Base-by-base conservation (phyloP, 2,329 filamentous ascomycete genomes). In the Botrytis hyacinthi region DNA sequence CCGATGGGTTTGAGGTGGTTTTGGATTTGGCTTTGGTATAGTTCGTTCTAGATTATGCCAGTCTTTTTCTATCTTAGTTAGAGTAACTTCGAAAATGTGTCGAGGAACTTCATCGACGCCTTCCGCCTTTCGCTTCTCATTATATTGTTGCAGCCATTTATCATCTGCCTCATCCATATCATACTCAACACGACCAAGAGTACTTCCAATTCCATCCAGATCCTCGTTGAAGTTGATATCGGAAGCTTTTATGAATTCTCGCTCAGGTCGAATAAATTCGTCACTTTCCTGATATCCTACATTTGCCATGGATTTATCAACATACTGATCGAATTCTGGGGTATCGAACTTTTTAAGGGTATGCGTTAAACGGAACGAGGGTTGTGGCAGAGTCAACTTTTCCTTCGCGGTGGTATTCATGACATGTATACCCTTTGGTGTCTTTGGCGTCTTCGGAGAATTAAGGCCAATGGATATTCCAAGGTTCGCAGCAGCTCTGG, bases 161-260 rank as follows among this genome's bases (percentile, higher is more conserved):
- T 97, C 94, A 81, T 99, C 96, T 80, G 99, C 96, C 83, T 99
- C 96, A 80, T 99, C 96, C 96, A 99, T 99, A 82, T 99, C 96
- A 81, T 99, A 99, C 81, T 99, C 96, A 32, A 99, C 96, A 73
- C 93, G 91, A 20, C 94, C 93, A 57, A 97, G 87, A 29, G 85
- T 85, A 70, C 84, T 84, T 51, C 83, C 83, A 7, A 85, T 84
- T 57, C 85, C 78, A 32, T 90, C 89, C 4, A 82, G 76, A 57
- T 91, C 89, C 66, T 91, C 89, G 67, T 91, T 89, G 46, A 87
- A 82, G 71, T 87, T 88, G 42, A 83, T 83, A 77, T 91, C 89
- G 40, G 84, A 86, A 35, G 88, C 87, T 80, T 91, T 91, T 78
- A 91, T 89, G 74, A 97, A 86, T 70, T 88, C 90, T 74, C 89